Evolutionary conservation across 2,329 filamentous ascomycete species (phyloP).

Genomic region (Botrytis medusae): DNA sequence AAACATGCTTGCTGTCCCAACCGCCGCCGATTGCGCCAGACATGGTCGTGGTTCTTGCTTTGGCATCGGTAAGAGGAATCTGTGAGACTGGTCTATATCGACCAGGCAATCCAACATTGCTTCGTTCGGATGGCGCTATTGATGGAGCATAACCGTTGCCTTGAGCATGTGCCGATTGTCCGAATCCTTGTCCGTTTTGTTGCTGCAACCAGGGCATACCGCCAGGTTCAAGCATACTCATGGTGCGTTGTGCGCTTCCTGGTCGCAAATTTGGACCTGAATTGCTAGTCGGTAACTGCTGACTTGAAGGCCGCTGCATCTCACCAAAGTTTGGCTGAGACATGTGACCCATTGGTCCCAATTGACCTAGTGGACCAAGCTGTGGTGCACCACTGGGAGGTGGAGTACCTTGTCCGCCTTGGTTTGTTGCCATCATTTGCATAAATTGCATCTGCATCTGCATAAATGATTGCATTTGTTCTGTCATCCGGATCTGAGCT

Average conservation of each 20-base stretch:
- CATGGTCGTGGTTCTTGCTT: slow-evolving; percentile 38
- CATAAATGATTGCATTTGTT: slow-evolving; percentile 86
- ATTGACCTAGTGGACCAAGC: slow-evolving; percentile 19
- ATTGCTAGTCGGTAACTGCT: slow-evolving; percentile 13
- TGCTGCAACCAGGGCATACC: slow-evolving; percentile 55
- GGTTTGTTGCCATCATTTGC: slow-evolving; percentile 66
- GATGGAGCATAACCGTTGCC: slow-evolving; percentile 75
- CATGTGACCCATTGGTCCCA: slow-evolving; percentile 29
- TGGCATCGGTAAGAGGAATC: slow-evolving; percentile 44
- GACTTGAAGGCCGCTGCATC: slow-evolving; percentile 31
- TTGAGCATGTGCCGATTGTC: slow-evolving; percentile 50
- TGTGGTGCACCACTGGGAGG: slow-evolving; percentile 25
- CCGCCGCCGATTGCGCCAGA: slow-evolving; percentile 34
- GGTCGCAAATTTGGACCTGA: slow-evolving; percentile 28
- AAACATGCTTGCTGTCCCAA: slow-evolving; percentile 42
- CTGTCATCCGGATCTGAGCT: slow-evolving; percentile 75
- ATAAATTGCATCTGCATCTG: slow-evolving; percentile 95
- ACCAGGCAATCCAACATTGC: slow-evolving; percentile 85
- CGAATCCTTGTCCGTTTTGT: slow-evolving; percentile 36
- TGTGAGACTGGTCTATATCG: slow-evolving; percentile 89
- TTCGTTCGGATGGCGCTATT: slow-evolving; percentile 92
- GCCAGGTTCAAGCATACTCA: slow-evolving; percentile 78
- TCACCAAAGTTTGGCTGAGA: slow-evolving; percentile 31
- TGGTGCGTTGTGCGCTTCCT: slow-evolving; percentile 54
- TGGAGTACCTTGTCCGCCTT: slow-evolving; percentile 19